Evolutionary conservation across 257 asterid species (phyloP), one percentile per base, ranked within the genome.

Genomic region (Anisodus acutangulus): DNA sequence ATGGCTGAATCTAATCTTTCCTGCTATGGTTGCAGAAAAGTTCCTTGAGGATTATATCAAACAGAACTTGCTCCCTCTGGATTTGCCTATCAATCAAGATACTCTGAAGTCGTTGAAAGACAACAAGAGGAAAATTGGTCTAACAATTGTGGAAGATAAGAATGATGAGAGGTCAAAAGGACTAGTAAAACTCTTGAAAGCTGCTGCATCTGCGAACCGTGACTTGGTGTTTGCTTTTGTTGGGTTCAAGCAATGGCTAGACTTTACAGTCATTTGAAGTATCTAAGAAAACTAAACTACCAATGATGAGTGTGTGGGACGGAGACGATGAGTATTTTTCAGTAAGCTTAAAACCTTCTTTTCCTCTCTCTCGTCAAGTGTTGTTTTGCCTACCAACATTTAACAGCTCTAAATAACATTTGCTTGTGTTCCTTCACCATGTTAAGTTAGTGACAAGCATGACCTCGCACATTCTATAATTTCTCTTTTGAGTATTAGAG

Each of bases 171-270:
- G 88, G 85, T 87, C 95, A 47, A 84, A 85, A 88, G 90, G 79
- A 76, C 57, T 94, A 62, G 35, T 92, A 79, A 88, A 92, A 80
- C 92, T 89, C 68, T 82, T 96, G 54, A 96, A 94, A 88, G 87
- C 97, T 64, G 98, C 98, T 85, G 99, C 99, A 82, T 89, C 98
- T 85, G 98, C 96, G 71, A 96, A 96, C 85, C 98, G 93, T 69
- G 98, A 94, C 88, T 88, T 96, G 81, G 72, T 94, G 85, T 96
- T 96, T 88, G 94, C 97, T 72, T 93, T 90, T 88, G 97, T 92
- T 85, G 99, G 98, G 82, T 45, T 90, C 85, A 89, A 91, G 85
- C 97, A 94, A 86, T 94, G 92, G 93, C 95, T 84, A 71, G 95
- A 88, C 69, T 94, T 96, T 78, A 91, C 87, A 6, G 86, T 90